These are phyloP conservation scores for Cymodocea nodosa DNA, from an alignment of 116 monocot species.

Conservation along the genomic window DNA sequence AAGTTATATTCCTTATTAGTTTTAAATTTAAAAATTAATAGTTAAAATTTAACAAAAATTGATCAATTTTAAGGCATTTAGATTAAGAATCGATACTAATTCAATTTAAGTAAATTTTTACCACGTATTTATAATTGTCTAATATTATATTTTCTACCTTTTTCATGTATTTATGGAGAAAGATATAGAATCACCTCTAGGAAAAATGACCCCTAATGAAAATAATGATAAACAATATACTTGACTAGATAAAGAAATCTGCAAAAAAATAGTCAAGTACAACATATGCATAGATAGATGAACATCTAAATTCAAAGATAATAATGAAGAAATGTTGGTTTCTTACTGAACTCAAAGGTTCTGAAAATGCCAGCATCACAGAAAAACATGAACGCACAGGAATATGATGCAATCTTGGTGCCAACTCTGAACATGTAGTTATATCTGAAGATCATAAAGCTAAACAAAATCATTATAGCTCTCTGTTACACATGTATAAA, in stretches of 20 bases:
- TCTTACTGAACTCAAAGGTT: slow-evolving; percentile 51
- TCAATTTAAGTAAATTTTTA: too few species aligned
- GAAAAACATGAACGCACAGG: slow-evolving; percentile 62
- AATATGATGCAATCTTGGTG: slow-evolving; percentile 31
- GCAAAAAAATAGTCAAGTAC: not conserved
- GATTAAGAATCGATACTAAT: too few species aligned
- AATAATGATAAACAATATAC: not conserved
- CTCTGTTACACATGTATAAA: not conserved
- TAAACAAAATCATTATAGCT: slow-evolving; percentile 1
- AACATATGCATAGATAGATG: not conserved
- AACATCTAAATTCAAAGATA: not conserved
- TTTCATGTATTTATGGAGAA: too few species aligned
- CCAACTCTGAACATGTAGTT: slow-evolving; percentile 21
- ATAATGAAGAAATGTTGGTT: not conserved
- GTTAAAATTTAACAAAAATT: too few species aligned
- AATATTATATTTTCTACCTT: too few species aligned
- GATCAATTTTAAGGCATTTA: too few species aligned
- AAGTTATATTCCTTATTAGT: too few species aligned
- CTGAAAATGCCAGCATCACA: slow-evolving; percentile 68
- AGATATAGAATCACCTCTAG: too few species aligned
- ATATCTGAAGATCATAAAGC: slow-evolving; percentile 31
- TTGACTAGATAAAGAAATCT: not conserved
- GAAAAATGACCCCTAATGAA: too few species aligned
- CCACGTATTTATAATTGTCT: too few species aligned
- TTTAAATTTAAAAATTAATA: too few species aligned